A percentile compares a stretch with the other conserved stretches of the same genome.
phyloP scores from a whole-genome alignment of 139 green algal genomes.

The Parachlorella kessleri region DNA sequence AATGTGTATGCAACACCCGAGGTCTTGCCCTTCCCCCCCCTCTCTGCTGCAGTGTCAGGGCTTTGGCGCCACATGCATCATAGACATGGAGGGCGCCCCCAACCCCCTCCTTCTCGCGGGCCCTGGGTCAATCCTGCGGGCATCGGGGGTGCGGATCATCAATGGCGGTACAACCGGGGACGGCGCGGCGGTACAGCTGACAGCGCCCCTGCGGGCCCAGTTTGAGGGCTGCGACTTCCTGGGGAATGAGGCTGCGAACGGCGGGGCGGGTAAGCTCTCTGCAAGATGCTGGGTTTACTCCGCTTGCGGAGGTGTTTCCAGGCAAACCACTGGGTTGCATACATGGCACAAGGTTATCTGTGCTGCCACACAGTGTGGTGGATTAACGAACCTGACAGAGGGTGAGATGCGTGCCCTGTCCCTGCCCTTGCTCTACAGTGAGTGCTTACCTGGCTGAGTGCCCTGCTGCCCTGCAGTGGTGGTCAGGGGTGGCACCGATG shows the following conservation, averaged over 20 bases:
- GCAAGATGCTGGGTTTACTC: too few relatives aligned
- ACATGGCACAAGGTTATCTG: too few relatives aligned
- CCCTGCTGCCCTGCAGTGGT: too few relatives aligned
- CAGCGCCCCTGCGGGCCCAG: neutral
- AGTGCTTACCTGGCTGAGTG: too few relatives aligned
- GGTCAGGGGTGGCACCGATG: conserved; percentile 22
- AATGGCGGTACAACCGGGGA: conserved; percentile 37
- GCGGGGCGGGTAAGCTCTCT: conserved; percentile 33
- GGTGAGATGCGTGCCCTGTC: too few relatives aligned
- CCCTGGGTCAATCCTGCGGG: conserved; percentile 5
- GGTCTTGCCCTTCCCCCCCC: neutral
- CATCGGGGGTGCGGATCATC: conserved; percentile 21
- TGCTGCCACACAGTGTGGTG: too few relatives aligned
- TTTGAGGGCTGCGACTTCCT: conserved; percentile 42
- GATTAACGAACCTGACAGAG: too few relatives aligned
- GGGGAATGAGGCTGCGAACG: conserved; percentile 25
- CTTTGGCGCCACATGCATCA: conserved; percentile 40
- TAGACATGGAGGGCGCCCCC: conserved; percentile 31
- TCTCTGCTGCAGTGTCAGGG: conserved; percentile 21
- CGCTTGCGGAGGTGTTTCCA: too few relatives aligned
- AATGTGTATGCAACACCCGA: too few relatives aligned
- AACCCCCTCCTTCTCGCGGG: conserved; percentile 25
- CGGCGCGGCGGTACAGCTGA: conserved; percentile 30
- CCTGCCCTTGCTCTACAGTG: too few relatives aligned
- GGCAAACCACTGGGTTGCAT: too few relatives aligned